A percentile compares a stretch with the other conserved stretches of the same genome.
phyloP scores from a whole-genome alignment of 371 early-diverging fungal genomes.

The Coemansia sp. region DNA sequence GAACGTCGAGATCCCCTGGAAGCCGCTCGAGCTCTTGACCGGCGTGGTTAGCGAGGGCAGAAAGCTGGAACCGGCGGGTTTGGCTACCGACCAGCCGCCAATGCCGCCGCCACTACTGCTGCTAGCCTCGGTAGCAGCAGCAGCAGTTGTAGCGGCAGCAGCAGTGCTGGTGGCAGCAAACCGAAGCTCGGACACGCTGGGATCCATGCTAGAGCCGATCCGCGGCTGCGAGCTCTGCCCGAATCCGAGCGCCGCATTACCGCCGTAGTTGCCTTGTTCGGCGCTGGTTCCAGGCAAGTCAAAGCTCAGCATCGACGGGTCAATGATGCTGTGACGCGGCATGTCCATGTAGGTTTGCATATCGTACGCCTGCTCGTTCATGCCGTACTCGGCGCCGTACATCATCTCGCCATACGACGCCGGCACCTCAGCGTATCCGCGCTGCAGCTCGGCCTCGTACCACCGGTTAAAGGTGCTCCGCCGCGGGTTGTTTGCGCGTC shows the following conservation, averaged over 20 bases:
- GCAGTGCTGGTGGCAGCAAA: neutral
- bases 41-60: conserved; percentile 17
- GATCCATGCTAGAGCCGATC: neutral
- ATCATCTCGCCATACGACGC: conserved; percentile 11
- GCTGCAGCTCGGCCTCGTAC: conserved; percentile 14
- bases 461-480: conserved; percentile 18
- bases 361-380: conserved; percentile 13
- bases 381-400: conserved; percentile 1
- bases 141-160: no score
- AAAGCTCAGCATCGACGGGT: conserved; percentile 45
- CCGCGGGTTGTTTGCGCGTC: neutral
- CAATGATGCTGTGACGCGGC: conserved; percentile 50
- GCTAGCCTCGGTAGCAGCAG: neutral
- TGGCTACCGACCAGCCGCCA: conserved; percentile 40
- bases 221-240: conserved; percentile 3
- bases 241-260: conserved; percentile 1
- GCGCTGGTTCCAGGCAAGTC: conserved; percentile 24
- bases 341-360: conserved; percentile 37
- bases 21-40: neutral
- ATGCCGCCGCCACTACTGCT: neutral
- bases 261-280: conserved; percentile 10
- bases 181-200: no score
- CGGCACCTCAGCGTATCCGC: conserved; percentile 17
- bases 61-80: conserved; percentile 21
- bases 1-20: conserved; percentile 17